Percentiles rank a stretch among this genome's conserved stretches.
Conservation (phyloP, 2,329 filamentous ascomycete species). For the Aspergillus tamarii region DNA sequence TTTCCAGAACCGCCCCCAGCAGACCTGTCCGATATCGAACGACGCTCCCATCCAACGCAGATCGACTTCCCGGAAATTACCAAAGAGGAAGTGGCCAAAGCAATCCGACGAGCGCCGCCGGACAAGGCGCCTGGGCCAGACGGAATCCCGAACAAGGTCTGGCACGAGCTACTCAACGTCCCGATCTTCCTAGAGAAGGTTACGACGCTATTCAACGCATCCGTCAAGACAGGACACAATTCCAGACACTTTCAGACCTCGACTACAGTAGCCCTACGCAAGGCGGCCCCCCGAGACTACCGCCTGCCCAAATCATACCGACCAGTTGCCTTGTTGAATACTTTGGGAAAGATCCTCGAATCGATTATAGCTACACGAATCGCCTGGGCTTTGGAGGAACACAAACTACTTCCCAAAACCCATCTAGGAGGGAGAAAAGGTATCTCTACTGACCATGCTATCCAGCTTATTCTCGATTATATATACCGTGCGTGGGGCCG, state of each 20-base stretch:
- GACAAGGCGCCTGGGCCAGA: conserved; percentile 12
- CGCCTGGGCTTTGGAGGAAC: conserved; percentile 10
- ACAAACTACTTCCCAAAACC: conserved; percentile 8
- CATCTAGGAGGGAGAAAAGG: conserved; percentile 18
- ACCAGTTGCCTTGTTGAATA: conserved; percentile 20
- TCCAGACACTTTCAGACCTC: conserved; percentile 12
- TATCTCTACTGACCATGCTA: conserved; percentile 18
- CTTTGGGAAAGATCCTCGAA: conserved; percentile 19
- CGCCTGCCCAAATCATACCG: conserved; percentile 17
- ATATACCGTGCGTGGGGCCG: conserved; percentile 8
- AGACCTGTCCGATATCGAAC: conserved; percentile 4
- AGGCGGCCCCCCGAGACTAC: conserved; percentile 11
- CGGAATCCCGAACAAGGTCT: conserved; percentile 7
- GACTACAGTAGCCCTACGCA: conserved; percentile 10
- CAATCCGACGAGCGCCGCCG: not conserved
- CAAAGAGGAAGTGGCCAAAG: not conserved
- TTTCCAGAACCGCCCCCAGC: not conserved
- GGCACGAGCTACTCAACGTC: conserved; percentile 6
- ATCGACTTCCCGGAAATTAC: conserved; percentile 1
- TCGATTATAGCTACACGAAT: conserved; percentile 13
- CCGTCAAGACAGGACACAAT: conserved; percentile 4
- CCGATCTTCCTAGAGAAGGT: conserved; percentile 1
- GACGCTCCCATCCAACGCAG: conserved; percentile 10
- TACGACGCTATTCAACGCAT: conserved; percentile 6
- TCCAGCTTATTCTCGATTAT: conserved; percentile 15